Evolutionary conservation across 345 rosid genomes (phyloP), one percentile per base, ranked within the genome.

Genomic region (Bretschneidera sinensis): DNA sequence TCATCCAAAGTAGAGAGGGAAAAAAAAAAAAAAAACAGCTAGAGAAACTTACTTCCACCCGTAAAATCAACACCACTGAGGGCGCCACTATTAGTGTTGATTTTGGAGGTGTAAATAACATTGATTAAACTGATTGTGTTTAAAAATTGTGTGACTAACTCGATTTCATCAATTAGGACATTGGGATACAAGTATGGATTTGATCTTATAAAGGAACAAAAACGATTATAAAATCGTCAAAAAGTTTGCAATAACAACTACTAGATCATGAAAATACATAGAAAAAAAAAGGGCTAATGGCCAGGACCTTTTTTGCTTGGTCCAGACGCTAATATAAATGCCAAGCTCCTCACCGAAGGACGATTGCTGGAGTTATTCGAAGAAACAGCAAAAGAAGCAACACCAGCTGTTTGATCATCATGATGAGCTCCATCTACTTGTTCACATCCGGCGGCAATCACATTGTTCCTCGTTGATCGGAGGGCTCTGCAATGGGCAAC

Each of bases 261-360:
- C 20, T 45, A 20, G 43, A 11, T 34, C 10, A 2, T 43, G n/a
- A n/a, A 23, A 21, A 53, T 6, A 5, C 31, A 22, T n/a, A n/a
- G n/a, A 19, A 61, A 8, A 28, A 3, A 28, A 28, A 28, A 28
- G 33, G 3, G 3, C 45, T 39, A 85, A 64, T 90, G 97, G 20
- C 92, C 97, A 35, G 85, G 89, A 9, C 97, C 97, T 72, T 48
- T 79, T 66, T 48, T 78, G 84, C 92, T 90, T 2, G 92, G 95
- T 1, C 97, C 97, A 13, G 95, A 87, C 9, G 91, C 87, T 70
- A 90, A 74, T 43, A 43, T 64, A 55, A 67, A 83, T 66, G 68
- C 73, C 75, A 86, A 71, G 39, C 71, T 76, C 81, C 68, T 74
- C 17, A 57, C 23, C 15, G 73, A 61, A 24, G 64, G n/a, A 56